phyloP scores from a whole-genome alignment of 768 basidiomycete species.

The Flagelloscypha sp. region DNA sequence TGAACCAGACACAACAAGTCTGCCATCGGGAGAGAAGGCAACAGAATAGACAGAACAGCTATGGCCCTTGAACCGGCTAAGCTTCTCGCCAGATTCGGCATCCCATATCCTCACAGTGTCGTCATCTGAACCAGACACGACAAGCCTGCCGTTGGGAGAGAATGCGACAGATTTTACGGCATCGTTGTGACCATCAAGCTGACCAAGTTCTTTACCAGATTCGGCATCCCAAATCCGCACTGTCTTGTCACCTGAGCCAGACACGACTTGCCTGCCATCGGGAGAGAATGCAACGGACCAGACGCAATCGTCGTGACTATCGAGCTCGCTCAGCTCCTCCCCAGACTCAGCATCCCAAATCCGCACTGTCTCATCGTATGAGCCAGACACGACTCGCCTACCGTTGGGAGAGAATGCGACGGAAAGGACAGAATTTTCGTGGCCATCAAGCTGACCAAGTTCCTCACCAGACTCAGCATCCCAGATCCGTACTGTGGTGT shows the following conservation, averaged over 20 bases:
- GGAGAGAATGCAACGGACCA: slow-evolving; percentile 8
- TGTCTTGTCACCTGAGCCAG: slow-evolving; percentile 7
- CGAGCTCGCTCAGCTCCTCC: neutral
- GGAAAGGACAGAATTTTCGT: neutral
- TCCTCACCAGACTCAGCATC: slow-evolving; percentile 23
- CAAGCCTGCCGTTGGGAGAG: slow-evolving; percentile 12
- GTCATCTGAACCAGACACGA: slow-evolving; percentile 15
- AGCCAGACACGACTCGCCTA: slow-evolving; percentile 6
- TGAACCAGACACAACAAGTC: slow-evolving; percentile 13
- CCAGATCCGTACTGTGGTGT: slow-evolving; percentile 14
- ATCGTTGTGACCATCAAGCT: neutral
- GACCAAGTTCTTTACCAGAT: slow-evolving; percentile 2
- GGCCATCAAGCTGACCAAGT: slow-evolving; percentile 8
- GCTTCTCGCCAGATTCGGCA: slow-evolving; percentile 1
- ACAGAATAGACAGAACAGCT: slow-evolving; percentile 8
- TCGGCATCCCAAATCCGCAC: slow-evolving; percentile 9
- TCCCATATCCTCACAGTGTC: slow-evolving; percentile 11
- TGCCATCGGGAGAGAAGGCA: slow-evolving; percentile 13
- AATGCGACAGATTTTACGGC: slow-evolving; percentile 10
- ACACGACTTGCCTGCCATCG: slow-evolving; percentile 8
- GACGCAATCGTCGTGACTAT: neutral
- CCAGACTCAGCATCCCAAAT: slow-evolving; percentile 9
- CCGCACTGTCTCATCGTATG: slow-evolving; percentile 6
- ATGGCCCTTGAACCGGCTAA: slow-evolving; percentile 7
- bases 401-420: slow-evolving; percentile 10